A percentile compares a stretch with the other conserved stretches of the same genome.
Conservation (phyloP, 495 filamentous ascomycete genomes). For the Parachaetomium inaequale region DNA sequence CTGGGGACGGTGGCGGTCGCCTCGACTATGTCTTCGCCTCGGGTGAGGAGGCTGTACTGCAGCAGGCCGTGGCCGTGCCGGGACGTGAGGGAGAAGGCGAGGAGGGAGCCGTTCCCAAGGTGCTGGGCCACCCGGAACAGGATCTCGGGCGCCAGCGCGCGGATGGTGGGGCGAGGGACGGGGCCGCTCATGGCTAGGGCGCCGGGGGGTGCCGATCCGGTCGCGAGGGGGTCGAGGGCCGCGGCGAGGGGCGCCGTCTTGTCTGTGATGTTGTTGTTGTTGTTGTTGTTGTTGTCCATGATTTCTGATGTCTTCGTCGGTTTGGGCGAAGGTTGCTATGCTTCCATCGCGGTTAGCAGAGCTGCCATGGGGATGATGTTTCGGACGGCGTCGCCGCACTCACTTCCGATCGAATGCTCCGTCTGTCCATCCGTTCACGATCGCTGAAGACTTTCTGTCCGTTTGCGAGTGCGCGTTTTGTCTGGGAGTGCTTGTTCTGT, state of each 20-base stretch:
- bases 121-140: background rate
- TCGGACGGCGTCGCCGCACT: too few species aligned
- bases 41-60: background rate
- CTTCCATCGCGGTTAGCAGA: too few species aligned
- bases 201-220: too few species aligned
- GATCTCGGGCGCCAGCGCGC: background rate
- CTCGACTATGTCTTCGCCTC: background rate
- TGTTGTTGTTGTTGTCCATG: background rate
- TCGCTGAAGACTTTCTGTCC: background rate
- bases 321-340: too few species aligned
- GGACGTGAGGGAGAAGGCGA: background rate
- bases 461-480: background rate
- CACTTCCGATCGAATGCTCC: too few species aligned
- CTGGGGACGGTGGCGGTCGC: too few species aligned
- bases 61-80: background rate
- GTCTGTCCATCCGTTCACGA: too few species aligned
- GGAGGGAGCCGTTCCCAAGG: background rate
- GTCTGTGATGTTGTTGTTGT: background rate
- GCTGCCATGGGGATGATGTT: too few species aligned
- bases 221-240: background rate
- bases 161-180: background rate
- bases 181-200: background rate
- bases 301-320: too few species aligned
- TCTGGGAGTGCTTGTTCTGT: background rate
- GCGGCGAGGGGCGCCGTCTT: background rate